Base-by-base conservation (phyloP, 352 stramenopile genomes). In the Elongisporangium undulatum region DNA sequence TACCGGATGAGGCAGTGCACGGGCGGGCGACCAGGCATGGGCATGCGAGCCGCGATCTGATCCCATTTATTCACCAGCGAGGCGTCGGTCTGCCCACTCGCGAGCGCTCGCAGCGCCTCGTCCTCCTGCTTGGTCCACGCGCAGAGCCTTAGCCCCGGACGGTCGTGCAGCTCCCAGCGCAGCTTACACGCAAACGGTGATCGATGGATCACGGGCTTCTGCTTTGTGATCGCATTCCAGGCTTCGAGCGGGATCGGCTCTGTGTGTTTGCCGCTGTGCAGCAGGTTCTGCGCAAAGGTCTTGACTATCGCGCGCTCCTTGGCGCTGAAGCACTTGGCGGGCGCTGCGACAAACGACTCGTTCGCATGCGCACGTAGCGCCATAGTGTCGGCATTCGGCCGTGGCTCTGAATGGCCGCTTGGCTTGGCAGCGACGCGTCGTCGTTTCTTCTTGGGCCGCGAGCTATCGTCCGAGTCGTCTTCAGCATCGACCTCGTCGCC, bases 121-220 rank as follows among this genome's bases (percentile, higher is more conserved):
- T 87, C 75, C 59, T 87, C 78, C 10, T 75, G 61, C 52, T 85
- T 85, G 0, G 75, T 86, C 78, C 78, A 87, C 5, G 78, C 72
- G 16, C 68, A 63, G 2, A 83, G 68, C 22, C 82, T 73, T 45
- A 89, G 39, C 3, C 54, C 69, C 4, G 82, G 78, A 21, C 80
- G 74, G 16, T 90, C 82, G 51, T 90, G 75, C 39, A 92, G 65
- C 17, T 90, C 79, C 63, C 77, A 92, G 61, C 79, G 84, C n/a
- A 89, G 58, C 51, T 89, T 89, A 51, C 82, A 92, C 29, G 78
- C 71, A 55, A 90, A 92, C 2, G 77, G 71, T 3, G 82, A 79
- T 24, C 82, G 75, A 29, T 87, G 75, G 56, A 91, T 78, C 13
- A 70, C 63, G 24, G 53, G 65, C 0, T 65, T 69, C 23, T 78